Conservation (phyloP, 2,329 filamentous ascomycete genomes). For the Penicillium sp. region DNA sequence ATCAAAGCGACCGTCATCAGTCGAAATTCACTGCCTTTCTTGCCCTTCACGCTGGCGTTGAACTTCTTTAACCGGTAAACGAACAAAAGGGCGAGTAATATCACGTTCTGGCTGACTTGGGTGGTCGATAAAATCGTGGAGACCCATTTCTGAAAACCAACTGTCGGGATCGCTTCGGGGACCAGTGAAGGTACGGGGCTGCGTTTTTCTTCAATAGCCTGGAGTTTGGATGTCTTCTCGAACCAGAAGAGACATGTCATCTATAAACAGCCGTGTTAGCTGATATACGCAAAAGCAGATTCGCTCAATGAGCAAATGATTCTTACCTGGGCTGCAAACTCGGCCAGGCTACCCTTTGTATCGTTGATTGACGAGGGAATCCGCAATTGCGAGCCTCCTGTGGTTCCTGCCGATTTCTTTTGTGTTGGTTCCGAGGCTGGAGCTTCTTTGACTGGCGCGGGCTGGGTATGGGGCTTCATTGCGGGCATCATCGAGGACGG, state of each 20-base stretch:
- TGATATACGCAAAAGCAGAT: neutral
- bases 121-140: conserved; percentile 88
- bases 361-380: conserved; percentile 77
- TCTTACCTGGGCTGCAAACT: conserved; percentile 79
- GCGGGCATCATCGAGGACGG: conserved; percentile 27
- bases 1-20: conserved; percentile 93
- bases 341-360: conserved; percentile 74
- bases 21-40: conserved; percentile 89
- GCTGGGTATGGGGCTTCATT: conserved; percentile 29
- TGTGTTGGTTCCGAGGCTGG: conserved; percentile 26
- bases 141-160: conserved; percentile 91
- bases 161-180: conserved; percentile 73
- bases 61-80: conserved; percentile 90
- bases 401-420: conserved; percentile 36
- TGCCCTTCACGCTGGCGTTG: conserved; percentile 87
- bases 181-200: conserved; percentile 61
- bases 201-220: conserved; percentile 67
- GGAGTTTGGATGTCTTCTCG: conserved; percentile 79
- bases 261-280: conserved; percentile 50
- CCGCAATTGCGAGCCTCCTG: conserved; percentile 61
- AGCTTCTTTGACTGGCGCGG: conserved; percentile 27
- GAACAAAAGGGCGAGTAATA: conserved; percentile 86
- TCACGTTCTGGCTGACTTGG: conserved; percentile 94
- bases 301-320: neutral
- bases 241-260: conserved; percentile 99